phyloP scores from a whole-genome alignment of 2,329 filamentous ascomycete genomes.

The Zasmidium cellare region DNA sequence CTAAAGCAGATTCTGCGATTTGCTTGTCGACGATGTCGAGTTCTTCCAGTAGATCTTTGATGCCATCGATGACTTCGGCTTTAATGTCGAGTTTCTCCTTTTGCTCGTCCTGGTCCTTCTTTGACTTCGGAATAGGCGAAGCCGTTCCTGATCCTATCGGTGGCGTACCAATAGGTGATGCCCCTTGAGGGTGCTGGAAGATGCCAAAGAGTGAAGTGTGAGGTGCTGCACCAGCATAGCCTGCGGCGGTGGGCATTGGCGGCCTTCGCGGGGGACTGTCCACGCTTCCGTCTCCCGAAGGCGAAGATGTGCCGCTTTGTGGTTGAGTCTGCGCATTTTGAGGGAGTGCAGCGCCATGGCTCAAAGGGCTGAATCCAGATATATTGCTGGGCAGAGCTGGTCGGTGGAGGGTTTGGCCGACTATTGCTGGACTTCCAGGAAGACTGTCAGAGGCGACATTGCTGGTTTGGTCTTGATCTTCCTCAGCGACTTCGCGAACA shows the following conservation, averaged over 20 bases:
- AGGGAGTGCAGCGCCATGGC: conserved; percentile 38
- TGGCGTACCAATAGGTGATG: conserved; percentile 50
- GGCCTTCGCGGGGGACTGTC: conserved; percentile 49
- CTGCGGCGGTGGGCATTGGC: conserved; percentile 61
- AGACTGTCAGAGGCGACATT: conserved; percentile 52
- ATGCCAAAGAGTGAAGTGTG: conserved; percentile 83
- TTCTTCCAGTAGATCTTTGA: conserved; percentile 94
- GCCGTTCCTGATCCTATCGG: conserved; percentile 16
- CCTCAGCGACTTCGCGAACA: conserved; percentile 86
- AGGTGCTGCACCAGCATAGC: conserved; percentile 58
- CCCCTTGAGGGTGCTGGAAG: conserved; percentile 65
- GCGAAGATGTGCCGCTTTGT: conserved; percentile 6
- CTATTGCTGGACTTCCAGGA: conserved; percentile 24
- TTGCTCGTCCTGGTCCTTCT: conserved; percentile 31
- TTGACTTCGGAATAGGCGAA: conserved; percentile 35
- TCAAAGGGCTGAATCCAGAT: conserved; percentile 49
- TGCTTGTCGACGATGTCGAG: conserved; percentile 90
- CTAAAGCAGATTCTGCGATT: conserved; percentile 82
- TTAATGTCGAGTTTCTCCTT: conserved; percentile 65
- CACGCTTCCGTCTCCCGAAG: conserved; percentile 18
- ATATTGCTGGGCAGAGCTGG: conserved; percentile 38
- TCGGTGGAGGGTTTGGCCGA: conserved; percentile 21
- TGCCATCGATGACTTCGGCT: conserved; percentile 89
- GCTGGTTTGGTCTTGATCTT: conserved; percentile 61
- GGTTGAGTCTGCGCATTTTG: conserved; percentile 24